These are phyloP conservation scores for Dalbergia oliveri DNA, from an alignment of 306 rosid species.

Conservation along the genomic window DNA sequence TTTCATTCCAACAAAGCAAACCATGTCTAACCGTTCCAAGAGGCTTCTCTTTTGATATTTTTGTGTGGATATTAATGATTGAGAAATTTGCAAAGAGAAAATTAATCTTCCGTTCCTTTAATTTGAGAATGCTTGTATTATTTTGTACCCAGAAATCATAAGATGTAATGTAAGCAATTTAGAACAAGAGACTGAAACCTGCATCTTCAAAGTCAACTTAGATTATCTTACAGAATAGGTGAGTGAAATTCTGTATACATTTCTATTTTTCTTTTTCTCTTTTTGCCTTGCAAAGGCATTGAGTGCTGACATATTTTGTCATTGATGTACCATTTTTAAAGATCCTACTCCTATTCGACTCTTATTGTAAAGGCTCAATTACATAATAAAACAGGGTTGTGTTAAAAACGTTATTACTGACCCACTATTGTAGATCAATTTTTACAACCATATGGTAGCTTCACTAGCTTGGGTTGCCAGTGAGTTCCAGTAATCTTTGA, in stretches of 20 bases:
- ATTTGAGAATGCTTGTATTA: constrained; percentile 48
- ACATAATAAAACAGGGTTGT: not conserved
- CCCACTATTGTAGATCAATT: no score
- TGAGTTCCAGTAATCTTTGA: no score
- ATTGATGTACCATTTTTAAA: constrained; percentile 4
- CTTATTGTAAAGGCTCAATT: constrained; percentile 2
- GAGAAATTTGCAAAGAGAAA: constrained; percentile 40
- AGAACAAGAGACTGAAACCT: constrained; percentile 38
- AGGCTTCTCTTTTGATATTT: constrained; percentile 26
- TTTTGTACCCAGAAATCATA: constrained; percentile 39
- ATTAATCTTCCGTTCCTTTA: constrained; percentile 19
- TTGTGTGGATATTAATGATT: constrained; percentile 19
- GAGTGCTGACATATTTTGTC: constrained; percentile 14
- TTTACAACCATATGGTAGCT: no score
- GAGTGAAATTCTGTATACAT: constrained; percentile 16
- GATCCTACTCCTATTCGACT: constrained; percentile 16
- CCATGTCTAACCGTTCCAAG: not conserved
- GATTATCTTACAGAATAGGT: constrained; percentile 16
- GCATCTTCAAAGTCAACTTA: constrained; percentile 17
- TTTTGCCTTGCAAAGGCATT: constrained; percentile 29
- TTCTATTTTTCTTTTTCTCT: not conserved
- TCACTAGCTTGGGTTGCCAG: no score
- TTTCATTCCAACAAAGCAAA: constrained; percentile 34
- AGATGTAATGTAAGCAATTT: constrained; percentile 30
- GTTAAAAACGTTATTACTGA: not conserved